These are phyloP conservation scores for Solanum boliviense DNA, from an alignment of 257 asterid species.

Conservation along the genomic window DNA sequence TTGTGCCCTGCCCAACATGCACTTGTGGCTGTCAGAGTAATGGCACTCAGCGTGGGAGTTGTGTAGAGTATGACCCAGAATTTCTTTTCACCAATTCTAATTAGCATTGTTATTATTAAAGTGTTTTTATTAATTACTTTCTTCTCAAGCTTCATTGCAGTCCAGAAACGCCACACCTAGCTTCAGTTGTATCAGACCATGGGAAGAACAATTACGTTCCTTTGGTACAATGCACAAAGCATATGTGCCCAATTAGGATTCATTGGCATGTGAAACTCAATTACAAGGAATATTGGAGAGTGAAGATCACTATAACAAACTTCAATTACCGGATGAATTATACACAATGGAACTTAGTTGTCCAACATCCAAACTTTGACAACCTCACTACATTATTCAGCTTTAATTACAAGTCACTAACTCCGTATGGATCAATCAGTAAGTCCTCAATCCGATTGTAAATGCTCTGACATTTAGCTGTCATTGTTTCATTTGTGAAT, in stretches of 20 bases:
- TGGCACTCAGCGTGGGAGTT: slow-evolving; percentile 52
- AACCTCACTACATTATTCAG: slow-evolving; percentile 79
- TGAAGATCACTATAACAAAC: slow-evolving; percentile 69
- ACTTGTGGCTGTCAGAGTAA: slow-evolving; percentile 84
- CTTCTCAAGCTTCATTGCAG: slow-evolving; percentile 20
- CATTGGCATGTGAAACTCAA: slow-evolving; percentile 86
- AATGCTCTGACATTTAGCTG: neutral
- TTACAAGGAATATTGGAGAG: slow-evolving; percentile 85
- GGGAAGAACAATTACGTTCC: slow-evolving; percentile 47
- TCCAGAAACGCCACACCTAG: slow-evolving; percentile 55
- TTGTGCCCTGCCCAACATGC: slow-evolving; percentile 91
- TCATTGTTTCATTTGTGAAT: neutral
- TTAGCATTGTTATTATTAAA: neutral
- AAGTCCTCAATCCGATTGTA: slow-evolving; percentile 13
- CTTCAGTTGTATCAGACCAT: slow-evolving; percentile 58
- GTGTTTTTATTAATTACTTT: neutral
- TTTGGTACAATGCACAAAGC: slow-evolving; percentile 73
- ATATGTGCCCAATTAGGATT: slow-evolving; percentile 85
- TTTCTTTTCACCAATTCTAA: neutral
- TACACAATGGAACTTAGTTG: slow-evolving; percentile 73
- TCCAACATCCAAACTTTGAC: slow-evolving; percentile 84
- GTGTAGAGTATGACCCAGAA: slow-evolving; percentile 48
- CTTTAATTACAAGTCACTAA: slow-evolving; percentile 71
- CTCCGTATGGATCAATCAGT: slow-evolving; percentile 64
- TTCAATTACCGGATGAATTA: slow-evolving; percentile 78